These are phyloP conservation scores for Carex littledalei DNA, from an alignment of 176 grass and related monocot species.

Conservation along the genomic window DNA sequence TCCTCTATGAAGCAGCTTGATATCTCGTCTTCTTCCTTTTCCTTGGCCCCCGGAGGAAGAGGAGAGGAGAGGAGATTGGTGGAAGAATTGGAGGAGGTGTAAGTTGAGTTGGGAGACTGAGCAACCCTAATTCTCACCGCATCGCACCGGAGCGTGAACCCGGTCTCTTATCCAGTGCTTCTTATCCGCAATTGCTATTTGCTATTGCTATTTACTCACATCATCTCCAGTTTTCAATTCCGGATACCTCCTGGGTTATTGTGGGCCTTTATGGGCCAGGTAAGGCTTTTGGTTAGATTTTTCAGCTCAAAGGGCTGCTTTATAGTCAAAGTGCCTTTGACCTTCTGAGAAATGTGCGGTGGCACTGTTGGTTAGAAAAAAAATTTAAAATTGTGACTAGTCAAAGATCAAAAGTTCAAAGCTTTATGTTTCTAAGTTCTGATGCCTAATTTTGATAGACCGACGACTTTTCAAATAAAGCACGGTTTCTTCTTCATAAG, in stretches of 20 bases:
- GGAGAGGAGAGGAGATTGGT: neutral
- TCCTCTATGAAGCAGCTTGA: conserved; percentile 3
- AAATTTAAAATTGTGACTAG: no score
- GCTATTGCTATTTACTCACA: neutral
- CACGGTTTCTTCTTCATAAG: neutral
- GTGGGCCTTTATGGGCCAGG: neutral
- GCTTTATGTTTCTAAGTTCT: neutral
- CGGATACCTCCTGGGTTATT: neutral
- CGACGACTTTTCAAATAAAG: no score
- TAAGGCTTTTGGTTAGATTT: neutral
- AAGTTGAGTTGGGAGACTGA: conserved; percentile 15
- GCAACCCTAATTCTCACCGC: conserved; percentile 43
- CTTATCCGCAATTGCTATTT: neutral
- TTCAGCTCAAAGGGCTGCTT: neutral
- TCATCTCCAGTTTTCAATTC: neutral
- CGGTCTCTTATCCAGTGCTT: neutral
- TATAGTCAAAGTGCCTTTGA: neutral
- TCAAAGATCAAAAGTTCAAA: no score
- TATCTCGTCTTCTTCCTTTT: conserved; percentile 19
- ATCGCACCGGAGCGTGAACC: conserved; percentile 28
- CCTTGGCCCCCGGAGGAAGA: neutral
- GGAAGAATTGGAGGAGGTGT: neutral
- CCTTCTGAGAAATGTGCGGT: no score
- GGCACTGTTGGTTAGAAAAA: no score
- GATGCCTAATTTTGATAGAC: neutral